These are phyloP conservation scores for Syncephalastrum sp. DNA, from an alignment of 371 early-diverging fungal genomes.

Conservation along the genomic window DNA sequence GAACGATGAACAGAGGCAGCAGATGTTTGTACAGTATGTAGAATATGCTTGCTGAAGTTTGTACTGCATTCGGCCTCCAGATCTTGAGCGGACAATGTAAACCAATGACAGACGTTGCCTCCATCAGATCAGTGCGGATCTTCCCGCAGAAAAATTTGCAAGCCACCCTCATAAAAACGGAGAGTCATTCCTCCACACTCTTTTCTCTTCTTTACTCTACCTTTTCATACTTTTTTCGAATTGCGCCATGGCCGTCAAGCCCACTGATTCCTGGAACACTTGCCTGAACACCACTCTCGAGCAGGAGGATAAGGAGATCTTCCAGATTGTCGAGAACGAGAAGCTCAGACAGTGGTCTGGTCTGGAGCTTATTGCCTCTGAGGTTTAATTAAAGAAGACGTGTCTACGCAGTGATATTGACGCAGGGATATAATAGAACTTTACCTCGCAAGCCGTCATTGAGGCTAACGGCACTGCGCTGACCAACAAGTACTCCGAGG, in stretches of 20 bases:
- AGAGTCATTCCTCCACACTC: neutral
- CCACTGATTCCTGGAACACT: conserved; percentile 59
- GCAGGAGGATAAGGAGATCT: conserved; percentile 92
- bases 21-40: too few relatives aligned
- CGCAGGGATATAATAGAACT: conserved; percentile 74
- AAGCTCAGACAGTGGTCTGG: conserved; percentile 96
- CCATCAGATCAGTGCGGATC: neutral
- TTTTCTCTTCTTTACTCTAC: neutral
- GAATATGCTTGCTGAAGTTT: too few relatives aligned
- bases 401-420: neutral
- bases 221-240: conserved; percentile 5
- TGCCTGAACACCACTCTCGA: conserved; percentile 77
- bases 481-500: conserved; percentile 99
- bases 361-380: conserved; percentile 98
- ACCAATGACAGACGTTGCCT: too few relatives aligned
- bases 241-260: conserved; percentile 38
- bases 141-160: neutral
- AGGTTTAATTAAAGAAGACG: conserved; percentile 54
- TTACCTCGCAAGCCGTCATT: conserved; percentile 96
- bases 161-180: conserved; percentile 3
- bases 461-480: conserved; percentile 97
- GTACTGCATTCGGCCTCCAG: too few relatives aligned
- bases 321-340: conserved; percentile 91
- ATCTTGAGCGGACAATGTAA: neutral
- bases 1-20: too few relatives aligned